Percentiles rank a stretch among this genome's conserved stretches.
These are phyloP conservation scores for Geotrichum histeridarum DNA, from an alignment of 1,139 yeast species.

Conservation along the genomic window DNA sequence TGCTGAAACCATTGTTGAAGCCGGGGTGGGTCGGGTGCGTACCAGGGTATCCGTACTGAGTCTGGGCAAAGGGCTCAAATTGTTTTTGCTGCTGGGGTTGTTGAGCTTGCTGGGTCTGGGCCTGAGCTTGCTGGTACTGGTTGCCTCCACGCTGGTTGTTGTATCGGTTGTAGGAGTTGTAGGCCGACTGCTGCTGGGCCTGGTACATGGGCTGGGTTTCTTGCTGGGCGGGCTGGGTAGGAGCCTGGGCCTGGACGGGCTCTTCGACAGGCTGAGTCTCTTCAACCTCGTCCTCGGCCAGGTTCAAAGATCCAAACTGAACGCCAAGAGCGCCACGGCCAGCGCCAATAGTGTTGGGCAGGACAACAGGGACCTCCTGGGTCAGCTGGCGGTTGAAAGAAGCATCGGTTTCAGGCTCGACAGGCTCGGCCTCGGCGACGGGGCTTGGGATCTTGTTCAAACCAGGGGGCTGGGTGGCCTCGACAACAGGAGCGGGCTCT, in stretches of 20 bases:
- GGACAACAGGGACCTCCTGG: slow-evolving; percentile 57
- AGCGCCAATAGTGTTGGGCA: slow-evolving; percentile 51
- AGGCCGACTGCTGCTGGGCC: slow-evolving; percentile 22
- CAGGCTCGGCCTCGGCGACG: background rate
- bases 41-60: slow-evolving; percentile 30
- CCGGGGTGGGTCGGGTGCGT: slow-evolving; percentile 23
- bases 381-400: slow-evolving; percentile 34
- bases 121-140: slow-evolving; percentile 21
- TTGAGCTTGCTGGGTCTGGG: slow-evolving; percentile 7
- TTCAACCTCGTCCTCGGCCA: slow-evolving; percentile 31
- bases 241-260: slow-evolving; percentile 27
- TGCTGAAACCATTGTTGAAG: slow-evolving; percentile 22
- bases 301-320: slow-evolving; percentile 61
- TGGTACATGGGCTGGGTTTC: slow-evolving; percentile 14
- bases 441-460: slow-evolving; percentile 6
- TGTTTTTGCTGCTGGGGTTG: slow-evolving; percentile 20
- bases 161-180: slow-evolving; percentile 22
- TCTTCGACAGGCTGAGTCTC: slow-evolving; percentile 12
- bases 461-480: slow-evolving; percentile 9
- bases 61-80: slow-evolving; percentile 26
- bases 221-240: background rate
- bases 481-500: background rate
- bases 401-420: background rate
- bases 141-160: slow-evolving; percentile 5
- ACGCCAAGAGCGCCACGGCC: slow-evolving; percentile 52